A percentile compares a stretch with the other conserved stretches of the same genome.
Conservation (phyloP, 805 yeast genomes). For the Sugiyamaella americana region DNA sequence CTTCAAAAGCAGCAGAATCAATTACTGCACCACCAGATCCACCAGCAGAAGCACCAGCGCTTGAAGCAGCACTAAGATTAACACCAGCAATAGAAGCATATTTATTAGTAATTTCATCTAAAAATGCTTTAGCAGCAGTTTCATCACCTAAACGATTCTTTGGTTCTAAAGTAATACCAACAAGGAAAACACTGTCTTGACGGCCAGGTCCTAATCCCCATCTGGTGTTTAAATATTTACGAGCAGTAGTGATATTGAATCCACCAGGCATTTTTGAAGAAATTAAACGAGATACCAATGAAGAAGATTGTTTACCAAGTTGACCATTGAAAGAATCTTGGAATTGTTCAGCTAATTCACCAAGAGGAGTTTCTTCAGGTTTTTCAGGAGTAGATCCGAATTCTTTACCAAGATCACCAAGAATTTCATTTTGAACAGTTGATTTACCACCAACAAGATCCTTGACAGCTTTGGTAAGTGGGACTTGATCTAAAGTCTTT, state of each 20-base stretch:
- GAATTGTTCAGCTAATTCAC: conserved; percentile 91
- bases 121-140: conserved; percentile 81
- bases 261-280: conserved; percentile 99
- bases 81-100: conserved; percentile 82
- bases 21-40: conserved; percentile 71
- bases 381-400: conserved; percentile 97
- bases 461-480: conserved; percentile 89
- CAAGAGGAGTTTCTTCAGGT: conserved; percentile 96
- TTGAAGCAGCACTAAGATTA: conserved; percentile 59
- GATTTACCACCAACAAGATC: conserved; percentile 98
- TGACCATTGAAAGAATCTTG: conserved; percentile 85
- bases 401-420: conserved; percentile 98
- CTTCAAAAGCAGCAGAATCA: conserved; percentile 94
- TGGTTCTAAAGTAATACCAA: conserved; percentile 87
- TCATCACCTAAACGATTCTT: conserved; percentile 81
- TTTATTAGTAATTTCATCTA: conserved; percentile 75
- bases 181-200: conserved; percentile 82
- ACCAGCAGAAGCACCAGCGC: conserved; percentile 43
- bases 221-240: conserved; percentile 85
- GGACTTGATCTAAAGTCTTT: conserved; percentile 78
- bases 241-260: conserved; percentile 82
- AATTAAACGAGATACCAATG: conserved; percentile 83
- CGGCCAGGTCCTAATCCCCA: conserved; percentile 93
- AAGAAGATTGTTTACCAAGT: conserved; percentile 88
- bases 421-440: conserved; percentile 95